Evolutionary conservation across 176 grass and related monocot genomes (phyloP).

Genomic region (Saccharum officinarum): DNA sequence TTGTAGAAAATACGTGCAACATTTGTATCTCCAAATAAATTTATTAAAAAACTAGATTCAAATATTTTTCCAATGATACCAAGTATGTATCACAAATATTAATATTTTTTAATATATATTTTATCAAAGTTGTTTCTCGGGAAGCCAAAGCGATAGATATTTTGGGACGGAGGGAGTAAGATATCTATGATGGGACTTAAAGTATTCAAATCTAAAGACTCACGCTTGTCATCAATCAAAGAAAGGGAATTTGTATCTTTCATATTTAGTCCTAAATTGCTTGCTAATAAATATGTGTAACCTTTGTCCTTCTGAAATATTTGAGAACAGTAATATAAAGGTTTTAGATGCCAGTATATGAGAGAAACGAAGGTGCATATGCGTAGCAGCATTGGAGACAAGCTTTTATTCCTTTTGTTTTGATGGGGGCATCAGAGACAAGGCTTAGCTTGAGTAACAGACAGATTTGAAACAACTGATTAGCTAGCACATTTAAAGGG

Average conservation of each 20-base stretch:
- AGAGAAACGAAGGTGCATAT: neutral
- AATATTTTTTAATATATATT: too few relatives aligned
- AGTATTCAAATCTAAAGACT: conserved; percentile 7
- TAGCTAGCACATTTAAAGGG: conserved; percentile 17
- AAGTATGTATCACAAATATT: too few relatives aligned
- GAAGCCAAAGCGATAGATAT: too few relatives aligned
- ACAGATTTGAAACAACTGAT: neutral
- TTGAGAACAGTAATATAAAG: neutral
- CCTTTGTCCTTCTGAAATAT: neutral
- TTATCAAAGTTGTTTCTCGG: too few relatives aligned
- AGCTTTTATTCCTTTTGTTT: neutral
- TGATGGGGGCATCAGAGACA: neutral
- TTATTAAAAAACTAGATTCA: too few relatives aligned
- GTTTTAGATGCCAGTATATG: neutral
- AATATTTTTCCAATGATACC: too few relatives aligned
- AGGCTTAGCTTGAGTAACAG: neutral
- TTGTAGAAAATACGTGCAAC: too few relatives aligned
- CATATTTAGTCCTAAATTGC: neutral
- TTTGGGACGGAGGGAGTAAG: neutral
- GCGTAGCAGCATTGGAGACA: neutral
- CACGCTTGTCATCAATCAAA: neutral
- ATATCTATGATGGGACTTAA: neutral
- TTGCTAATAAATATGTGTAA: conserved; percentile 8
- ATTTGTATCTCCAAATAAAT: too few relatives aligned
- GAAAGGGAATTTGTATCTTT: neutral